Conservation (phyloP, 495 filamentous ascomycete genomes). For the Pyronema domesticum region DNA sequence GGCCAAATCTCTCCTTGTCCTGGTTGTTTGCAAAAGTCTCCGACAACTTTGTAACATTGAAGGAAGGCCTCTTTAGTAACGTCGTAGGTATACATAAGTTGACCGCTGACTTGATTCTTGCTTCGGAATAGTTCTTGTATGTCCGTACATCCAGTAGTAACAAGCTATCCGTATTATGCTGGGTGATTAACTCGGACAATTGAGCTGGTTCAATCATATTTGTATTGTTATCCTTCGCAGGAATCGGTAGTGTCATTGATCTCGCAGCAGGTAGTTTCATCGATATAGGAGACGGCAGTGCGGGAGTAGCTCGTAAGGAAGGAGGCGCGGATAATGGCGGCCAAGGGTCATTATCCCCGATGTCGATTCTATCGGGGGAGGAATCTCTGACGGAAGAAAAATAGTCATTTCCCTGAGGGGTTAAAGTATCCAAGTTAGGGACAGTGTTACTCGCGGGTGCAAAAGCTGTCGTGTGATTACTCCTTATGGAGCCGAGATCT, state of each 20-base stretch:
- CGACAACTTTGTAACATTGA: constrained; percentile 74
- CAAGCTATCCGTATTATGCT: constrained; percentile 34
- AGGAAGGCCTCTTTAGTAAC: constrained; percentile 74
- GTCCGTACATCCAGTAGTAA: constrained; percentile 81
- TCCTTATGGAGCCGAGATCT: not conserved
- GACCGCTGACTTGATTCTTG: constrained; percentile 57
- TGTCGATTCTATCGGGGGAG: not conserved
- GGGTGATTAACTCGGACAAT: constrained; percentile 48
- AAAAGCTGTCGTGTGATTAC: not conserved
- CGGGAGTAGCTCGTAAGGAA: constrained; percentile 6
- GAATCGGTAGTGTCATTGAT: constrained; percentile 40
- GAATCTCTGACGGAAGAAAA: not conserved
- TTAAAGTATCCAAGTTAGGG: not conserved
- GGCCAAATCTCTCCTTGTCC: constrained; percentile 55
- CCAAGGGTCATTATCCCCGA: not conserved
- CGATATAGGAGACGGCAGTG: not conserved
- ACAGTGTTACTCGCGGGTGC: not conserved
- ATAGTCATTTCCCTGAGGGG: not conserved
- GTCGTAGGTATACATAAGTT: constrained; percentile 95
- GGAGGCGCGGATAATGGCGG: not conserved
- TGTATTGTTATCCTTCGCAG: constrained; percentile 31
- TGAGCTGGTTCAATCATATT: constrained; percentile 45
- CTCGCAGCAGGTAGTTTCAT: constrained; percentile 24
- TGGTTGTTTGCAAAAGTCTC: constrained; percentile 65
- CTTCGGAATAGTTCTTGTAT: constrained; percentile 59